A percentile compares a stretch with the other conserved stretches of the same genome.
These are phyloP conservation scores for Lactuca sativa DNA, from an alignment of 129 eudicot species.

Conservation along the genomic window DNA sequence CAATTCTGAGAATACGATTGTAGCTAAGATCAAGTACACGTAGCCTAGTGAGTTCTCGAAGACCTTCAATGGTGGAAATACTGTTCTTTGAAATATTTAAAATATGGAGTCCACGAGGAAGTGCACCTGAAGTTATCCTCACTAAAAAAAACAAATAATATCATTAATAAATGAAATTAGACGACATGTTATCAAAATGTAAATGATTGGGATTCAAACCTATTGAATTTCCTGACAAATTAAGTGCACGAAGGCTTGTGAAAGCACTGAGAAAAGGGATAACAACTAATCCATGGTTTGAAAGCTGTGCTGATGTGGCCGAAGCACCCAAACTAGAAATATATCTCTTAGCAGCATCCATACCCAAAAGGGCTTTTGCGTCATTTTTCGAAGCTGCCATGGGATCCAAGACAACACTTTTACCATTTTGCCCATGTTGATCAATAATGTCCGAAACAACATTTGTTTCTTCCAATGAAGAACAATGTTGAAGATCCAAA, in stretches of 20 bases:
- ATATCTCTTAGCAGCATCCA: constrained; percentile 81
- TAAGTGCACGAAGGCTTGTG: constrained; percentile 78
- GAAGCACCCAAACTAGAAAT: constrained; percentile 72
- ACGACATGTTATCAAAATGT: not conserved
- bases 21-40: constrained; percentile 97
- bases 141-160: constrained; percentile 40
- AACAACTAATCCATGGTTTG: constrained; percentile 84
- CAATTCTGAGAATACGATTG: constrained; percentile 80
- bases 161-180: constrained; percentile 1
- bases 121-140: constrained; percentile 93
- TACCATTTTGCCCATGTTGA: constrained; percentile 25
- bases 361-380: constrained; percentile 48
- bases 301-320: constrained; percentile 77
- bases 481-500: constrained; percentile 67
- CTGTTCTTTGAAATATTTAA: constrained; percentile 81
- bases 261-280: constrained; percentile 88
- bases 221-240: constrained; percentile 96
- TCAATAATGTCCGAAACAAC: constrained; percentile 26
- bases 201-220: constrained; percentile 39
- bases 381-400: constrained; percentile 41
- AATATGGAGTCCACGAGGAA: constrained; percentile 92
- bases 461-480: constrained; percentile 58
- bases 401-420: constrained; percentile 36
- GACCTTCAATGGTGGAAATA: constrained; percentile 88
- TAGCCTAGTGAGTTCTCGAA: constrained; percentile 88